These are phyloP conservation scores for Diaporthe longicolla DNA, from an alignment of 2,329 filamentous ascomycete species.

Conservation along the genomic window DNA sequence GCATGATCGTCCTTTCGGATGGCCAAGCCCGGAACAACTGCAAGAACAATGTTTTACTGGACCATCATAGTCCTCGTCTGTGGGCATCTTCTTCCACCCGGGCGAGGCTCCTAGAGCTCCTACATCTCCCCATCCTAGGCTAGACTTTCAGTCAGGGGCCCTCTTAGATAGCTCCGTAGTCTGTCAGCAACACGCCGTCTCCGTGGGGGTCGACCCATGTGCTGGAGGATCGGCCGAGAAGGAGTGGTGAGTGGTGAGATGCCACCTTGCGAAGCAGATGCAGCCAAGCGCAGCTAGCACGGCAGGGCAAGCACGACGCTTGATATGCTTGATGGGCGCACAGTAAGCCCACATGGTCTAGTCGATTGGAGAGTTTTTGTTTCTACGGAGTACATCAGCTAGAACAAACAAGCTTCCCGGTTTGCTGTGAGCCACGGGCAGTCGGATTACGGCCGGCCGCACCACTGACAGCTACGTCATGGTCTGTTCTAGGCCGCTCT, in stretches of 20 bases:
- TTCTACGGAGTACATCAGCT: not conserved
- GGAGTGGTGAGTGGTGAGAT: not conserved
- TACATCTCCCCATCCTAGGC: constrained; percentile 48
- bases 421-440: constrained; percentile 8
- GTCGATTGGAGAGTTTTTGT: not conserved
- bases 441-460: not conserved
- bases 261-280: not conserved
- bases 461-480: constrained; percentile 25
- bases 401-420: not conserved
- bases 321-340: not conserved
- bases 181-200: not conserved
- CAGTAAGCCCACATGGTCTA: constrained; percentile 9
- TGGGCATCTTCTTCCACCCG: constrained; percentile 47
- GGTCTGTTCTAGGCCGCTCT: constrained; percentile 11
- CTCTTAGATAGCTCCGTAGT: not conserved
- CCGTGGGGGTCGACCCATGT: not conserved
- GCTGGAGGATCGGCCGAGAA: not conserved
- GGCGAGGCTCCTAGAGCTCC: constrained; percentile 53
- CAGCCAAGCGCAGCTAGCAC: not conserved
- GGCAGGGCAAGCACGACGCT: not conserved
- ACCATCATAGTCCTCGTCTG: constrained; percentile 55
- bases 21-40: constrained; percentile 43
- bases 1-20: constrained; percentile 22
- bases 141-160: not conserved
- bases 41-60: constrained; percentile 48